Conservation (phyloP, 768 basidiomycete species). For the Collybia nuda region DNA sequence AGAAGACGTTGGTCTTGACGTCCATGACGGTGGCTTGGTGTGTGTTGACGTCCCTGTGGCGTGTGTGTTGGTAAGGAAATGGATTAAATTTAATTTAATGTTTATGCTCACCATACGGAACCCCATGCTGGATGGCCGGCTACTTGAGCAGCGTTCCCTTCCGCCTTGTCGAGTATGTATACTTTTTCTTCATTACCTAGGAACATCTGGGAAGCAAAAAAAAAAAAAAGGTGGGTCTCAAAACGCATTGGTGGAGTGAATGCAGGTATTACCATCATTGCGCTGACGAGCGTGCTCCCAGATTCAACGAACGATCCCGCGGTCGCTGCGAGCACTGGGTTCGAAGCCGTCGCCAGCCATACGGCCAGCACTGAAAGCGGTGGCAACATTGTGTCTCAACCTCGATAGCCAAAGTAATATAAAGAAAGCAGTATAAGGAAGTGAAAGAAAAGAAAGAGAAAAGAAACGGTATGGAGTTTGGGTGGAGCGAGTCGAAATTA, state of each 20-base stretch:
- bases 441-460: not conserved
- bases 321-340: slow-evolving; percentile 22
- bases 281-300: slow-evolving; percentile 33
- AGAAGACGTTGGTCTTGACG: slow-evolving; percentile 73
- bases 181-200: slow-evolving; percentile 67
- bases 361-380: slow-evolving; percentile 21
- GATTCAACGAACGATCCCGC: slow-evolving; percentile 35
- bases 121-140: slow-evolving; percentile 71
- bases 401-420: not conserved
- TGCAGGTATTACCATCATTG: slow-evolving; percentile 48
- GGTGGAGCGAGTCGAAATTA: not conserved
- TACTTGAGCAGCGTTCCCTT: slow-evolving; percentile 60
- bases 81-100: not conserved
- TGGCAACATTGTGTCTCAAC: slow-evolving; percentile 7
- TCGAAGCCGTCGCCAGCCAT: slow-evolving; percentile 21
- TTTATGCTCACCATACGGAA: slow-evolving; percentile 52
- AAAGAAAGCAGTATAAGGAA: not conserved
- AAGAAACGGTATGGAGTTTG: too few relatives aligned
- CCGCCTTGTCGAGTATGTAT: slow-evolving; percentile 80
- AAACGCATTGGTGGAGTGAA: slow-evolving; percentile 7
- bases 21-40: slow-evolving; percentile 69
- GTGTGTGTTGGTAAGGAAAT: not conserved
- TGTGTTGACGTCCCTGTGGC: slow-evolving; percentile 57
- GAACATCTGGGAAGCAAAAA: slow-evolving; percentile 48
- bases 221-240: not conserved